Conservation (phyloP, 345 rosid species). For the Lepidium sativum region DNA sequence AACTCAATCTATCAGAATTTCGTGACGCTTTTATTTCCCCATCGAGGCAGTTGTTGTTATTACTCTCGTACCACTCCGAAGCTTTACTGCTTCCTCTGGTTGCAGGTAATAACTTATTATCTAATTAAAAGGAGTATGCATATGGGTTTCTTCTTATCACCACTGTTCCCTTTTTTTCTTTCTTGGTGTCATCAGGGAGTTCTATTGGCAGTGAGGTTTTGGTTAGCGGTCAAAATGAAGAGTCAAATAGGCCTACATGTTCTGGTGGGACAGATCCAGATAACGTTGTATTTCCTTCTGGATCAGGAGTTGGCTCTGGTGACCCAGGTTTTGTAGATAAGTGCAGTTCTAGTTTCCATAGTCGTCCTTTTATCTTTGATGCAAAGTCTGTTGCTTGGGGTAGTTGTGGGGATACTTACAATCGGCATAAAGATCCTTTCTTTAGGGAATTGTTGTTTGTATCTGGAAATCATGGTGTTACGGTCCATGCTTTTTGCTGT, state of each 20-base stretch:
- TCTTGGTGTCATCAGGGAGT: conserved; percentile 29
- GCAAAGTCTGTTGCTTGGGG: conserved; percentile 92
- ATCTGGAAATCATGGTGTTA: conserved; percentile 51
- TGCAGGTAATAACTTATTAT: conserved; percentile 36
- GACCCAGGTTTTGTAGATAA: conserved; percentile 31
- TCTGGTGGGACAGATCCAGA: conserved; percentile 40
- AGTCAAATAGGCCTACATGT: conserved; percentile 33
- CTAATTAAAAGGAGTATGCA: neutral
- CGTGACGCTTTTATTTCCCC: conserved; percentile 92
- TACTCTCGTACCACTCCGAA: conserved; percentile 65
- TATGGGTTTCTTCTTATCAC: neutral
- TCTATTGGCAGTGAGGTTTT: conserved; percentile 26
- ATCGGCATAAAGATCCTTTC: conserved; percentile 48
- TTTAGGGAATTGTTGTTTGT: conserved; percentile 82
- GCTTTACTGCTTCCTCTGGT: conserved; percentile 68
- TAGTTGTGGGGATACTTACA: conserved; percentile 61
- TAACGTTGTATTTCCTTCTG: conserved; percentile 42
- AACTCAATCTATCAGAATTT: conserved; percentile 61
- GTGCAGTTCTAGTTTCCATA: conserved; percentile 29
- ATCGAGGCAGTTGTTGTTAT: conserved; percentile 49
- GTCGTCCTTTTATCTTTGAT: conserved; percentile 52
- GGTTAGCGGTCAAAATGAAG: conserved; percentile 24
- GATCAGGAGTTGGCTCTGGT: conserved; percentile 40
- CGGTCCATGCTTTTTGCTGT: conserved; percentile 73
- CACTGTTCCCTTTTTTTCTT: neutral